phyloP scores from a whole-genome alignment of 1,139 yeast genomes.

The Arxiozyma slooffiae region DNA sequence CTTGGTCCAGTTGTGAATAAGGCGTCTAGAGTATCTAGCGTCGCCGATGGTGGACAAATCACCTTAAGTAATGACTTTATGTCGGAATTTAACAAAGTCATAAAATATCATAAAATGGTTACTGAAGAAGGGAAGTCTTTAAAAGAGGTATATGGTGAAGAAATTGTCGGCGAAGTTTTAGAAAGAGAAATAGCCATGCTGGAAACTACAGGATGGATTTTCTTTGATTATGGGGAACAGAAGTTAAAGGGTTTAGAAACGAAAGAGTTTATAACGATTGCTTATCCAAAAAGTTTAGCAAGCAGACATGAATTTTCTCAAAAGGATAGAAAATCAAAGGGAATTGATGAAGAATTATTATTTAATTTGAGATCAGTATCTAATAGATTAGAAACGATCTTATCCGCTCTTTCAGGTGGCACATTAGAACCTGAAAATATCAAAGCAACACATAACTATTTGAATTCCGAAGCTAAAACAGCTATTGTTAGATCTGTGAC shows the following conservation, averaged over 20 bases:
- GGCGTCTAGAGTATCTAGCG: slow-evolving; percentile 85
- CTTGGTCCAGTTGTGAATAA: slow-evolving; percentile 98
- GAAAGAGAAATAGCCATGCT: slow-evolving; percentile 60
- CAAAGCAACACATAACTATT: slow-evolving; percentile 7
- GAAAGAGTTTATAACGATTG: slow-evolving; percentile 75
- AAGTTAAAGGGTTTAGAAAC: slow-evolving; percentile 91
- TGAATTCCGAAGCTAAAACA: slow-evolving; percentile 15
- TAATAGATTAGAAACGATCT: slow-evolving; percentile 9
- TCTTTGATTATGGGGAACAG: slow-evolving; percentile 69
- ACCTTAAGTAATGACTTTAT: slow-evolving; percentile 76
- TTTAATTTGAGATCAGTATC: slow-evolving; percentile 21
- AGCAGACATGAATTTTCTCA: slow-evolving; percentile 39
- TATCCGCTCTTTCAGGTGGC: slow-evolving; percentile 11
- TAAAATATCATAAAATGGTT: slow-evolving; percentile 41
- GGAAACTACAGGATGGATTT: slow-evolving; percentile 60
- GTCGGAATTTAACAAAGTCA: slow-evolving; percentile 55
- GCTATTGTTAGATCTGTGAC: slow-evolving; percentile 14
- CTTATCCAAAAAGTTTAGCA: slow-evolving; percentile 58
- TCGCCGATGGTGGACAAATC: slow-evolving; percentile 98
- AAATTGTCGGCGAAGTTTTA: slow-evolving; percentile 50
- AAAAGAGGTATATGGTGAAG: slow-evolving; percentile 57
- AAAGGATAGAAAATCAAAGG: slow-evolving; percentile 18
- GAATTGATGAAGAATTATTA: slow-evolving; percentile 21
- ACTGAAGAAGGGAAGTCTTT: slow-evolving; percentile 34
- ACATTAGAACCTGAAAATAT: slow-evolving; percentile 12